These are phyloP conservation scores for Magnolia changhungtana DNA, from an alignment of 164 flowering plant genomes.

Conservation along the genomic window DNA sequence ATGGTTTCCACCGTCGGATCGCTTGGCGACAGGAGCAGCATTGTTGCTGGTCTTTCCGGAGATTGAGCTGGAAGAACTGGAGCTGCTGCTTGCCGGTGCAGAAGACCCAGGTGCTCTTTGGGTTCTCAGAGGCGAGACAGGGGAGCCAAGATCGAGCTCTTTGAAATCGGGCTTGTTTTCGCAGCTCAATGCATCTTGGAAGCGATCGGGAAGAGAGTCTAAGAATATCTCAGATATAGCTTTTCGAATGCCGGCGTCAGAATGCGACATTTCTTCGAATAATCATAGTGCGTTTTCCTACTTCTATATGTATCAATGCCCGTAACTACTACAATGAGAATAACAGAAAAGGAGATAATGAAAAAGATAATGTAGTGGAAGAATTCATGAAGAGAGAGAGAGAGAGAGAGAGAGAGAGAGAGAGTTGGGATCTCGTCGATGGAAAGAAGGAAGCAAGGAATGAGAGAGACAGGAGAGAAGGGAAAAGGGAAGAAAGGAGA, in stretches of 20 bases:
- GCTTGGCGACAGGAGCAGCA: constrained; percentile 11
- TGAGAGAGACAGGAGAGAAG: constrained; percentile 13
- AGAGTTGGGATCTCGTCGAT: constrained; percentile 64
- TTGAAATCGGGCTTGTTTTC: constrained; percentile 75
- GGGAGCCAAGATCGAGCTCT: constrained; percentile 81
- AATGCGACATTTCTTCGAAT: background rate
- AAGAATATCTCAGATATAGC: constrained; percentile 26
- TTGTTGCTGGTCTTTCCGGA: constrained; percentile 26
- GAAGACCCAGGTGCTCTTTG: constrained; percentile 18
- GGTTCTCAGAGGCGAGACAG: constrained; percentile 66
- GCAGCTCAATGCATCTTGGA: constrained; percentile 32
- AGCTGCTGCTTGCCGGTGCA: constrained; percentile 55
- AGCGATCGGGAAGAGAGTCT: constrained; percentile 44
- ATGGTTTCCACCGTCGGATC: constrained; percentile 27
- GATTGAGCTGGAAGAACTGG: constrained; percentile 63
- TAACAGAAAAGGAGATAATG: background rate
- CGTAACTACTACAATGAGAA: background rate
- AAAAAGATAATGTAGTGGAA: constrained; percentile 1
- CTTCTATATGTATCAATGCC: background rate
- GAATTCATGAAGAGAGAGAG: constrained; percentile 24
- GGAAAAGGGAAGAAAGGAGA: too few relatives aligned
- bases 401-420: constrained; percentile 5
- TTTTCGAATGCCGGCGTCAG: constrained; percentile 11
- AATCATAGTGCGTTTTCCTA: background rate
- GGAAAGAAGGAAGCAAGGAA: constrained; percentile 66